Percentiles rank a stretch among this genome's conserved stretches.
phyloP scores from a whole-genome alignment of 176 grass and related monocot genomes.

The Oryza meridionalis region DNA sequence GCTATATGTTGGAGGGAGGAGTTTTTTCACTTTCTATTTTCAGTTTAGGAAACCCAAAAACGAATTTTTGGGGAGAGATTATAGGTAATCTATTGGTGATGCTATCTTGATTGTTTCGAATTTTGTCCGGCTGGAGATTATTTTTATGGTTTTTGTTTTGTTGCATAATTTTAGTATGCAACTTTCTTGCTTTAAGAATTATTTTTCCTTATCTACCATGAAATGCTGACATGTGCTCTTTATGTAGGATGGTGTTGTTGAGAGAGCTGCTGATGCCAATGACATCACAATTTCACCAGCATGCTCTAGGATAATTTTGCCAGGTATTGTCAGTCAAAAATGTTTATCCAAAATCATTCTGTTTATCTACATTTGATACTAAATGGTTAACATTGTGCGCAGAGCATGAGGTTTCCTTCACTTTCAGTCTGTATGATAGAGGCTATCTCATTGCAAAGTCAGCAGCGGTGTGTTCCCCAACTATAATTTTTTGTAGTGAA shows the following conservation, averaged over 20 bases:
- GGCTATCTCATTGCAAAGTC: conserved; percentile 91
- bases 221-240: conserved; percentile 30
- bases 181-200: conserved; percentile 6
- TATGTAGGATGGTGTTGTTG: conserved; percentile 33
- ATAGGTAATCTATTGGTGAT: too few species aligned
- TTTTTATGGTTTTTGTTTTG: not conserved
- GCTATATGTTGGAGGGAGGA: too few species aligned
- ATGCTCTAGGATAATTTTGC: conserved; percentile 39
- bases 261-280: conserved; percentile 37
- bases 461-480: conserved; percentile 60
- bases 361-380: conserved; percentile 39
- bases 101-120: conserved; percentile 23
- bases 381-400: conserved; percentile 32
- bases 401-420: conserved; percentile 95
- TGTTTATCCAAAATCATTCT: conserved; percentile 34
- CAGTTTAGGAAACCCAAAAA: too few species aligned
- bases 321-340: conserved; percentile 50
- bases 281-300: conserved; percentile 52
- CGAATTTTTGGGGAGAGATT: too few species aligned
- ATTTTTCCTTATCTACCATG: conserved; percentile 15
- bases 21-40: too few species aligned
- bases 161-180: conserved; percentile 9
- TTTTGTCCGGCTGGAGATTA: not conserved
- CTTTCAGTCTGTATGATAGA: conserved; percentile 77
- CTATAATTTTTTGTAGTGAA: conserved; percentile 34